Evolutionary conservation across 306 rosid genomes (phyloP), one percentile per base, ranked within the genome.

Genomic region (Purshia tridentata): DNA sequence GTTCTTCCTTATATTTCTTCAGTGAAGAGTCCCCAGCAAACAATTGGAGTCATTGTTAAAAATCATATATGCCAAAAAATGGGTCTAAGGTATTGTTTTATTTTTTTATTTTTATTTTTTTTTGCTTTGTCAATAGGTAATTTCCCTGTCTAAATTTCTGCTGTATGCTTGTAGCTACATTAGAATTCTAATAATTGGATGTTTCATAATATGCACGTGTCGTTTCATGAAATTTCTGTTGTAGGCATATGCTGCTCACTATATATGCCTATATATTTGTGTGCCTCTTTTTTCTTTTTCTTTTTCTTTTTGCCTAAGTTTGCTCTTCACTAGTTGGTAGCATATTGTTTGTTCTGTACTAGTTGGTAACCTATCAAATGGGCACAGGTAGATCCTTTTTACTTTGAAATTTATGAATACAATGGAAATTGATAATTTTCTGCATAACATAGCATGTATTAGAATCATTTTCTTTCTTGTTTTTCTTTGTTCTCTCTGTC

Each of bases 11-110:
- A 85, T 78, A 88, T 94, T 74, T 94, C 98, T 67, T 78, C 89
- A 11, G 92, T 88, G 70, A 94, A 94, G 90, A 89, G 96, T 86
- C 98, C 97, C 55, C 97, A 91, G 77, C 96, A 94, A 88, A 85
- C 88, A 71, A 84, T 85, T 68, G 97, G 97, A 85, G 83, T 93
- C 59, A 84, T 94, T 74, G 79, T 94, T 62, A 91, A 89, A 84
- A 86, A 80, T 70, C 87, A 68, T 67, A 39, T 80, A 40, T 89
- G 92, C 83, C 86, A 81, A 78, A 86, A 81, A 67, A 79, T 89
- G 88, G 97, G 86, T 73, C 79, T 89, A 72, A 84, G 96, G 98
- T 94, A 84, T 64, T n/a, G 35, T 42, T 73, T 48, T 53, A 15
- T 47, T 15, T n/a, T 20, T 29, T 41, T 67, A 39, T 8, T 53